A percentile compares a stretch with the other conserved stretches of the same genome.
These are phyloP conservation scores for Blastocystis sp. DNA, from an alignment of 352 stramenopile species.

Conservation along the genomic window DNA sequence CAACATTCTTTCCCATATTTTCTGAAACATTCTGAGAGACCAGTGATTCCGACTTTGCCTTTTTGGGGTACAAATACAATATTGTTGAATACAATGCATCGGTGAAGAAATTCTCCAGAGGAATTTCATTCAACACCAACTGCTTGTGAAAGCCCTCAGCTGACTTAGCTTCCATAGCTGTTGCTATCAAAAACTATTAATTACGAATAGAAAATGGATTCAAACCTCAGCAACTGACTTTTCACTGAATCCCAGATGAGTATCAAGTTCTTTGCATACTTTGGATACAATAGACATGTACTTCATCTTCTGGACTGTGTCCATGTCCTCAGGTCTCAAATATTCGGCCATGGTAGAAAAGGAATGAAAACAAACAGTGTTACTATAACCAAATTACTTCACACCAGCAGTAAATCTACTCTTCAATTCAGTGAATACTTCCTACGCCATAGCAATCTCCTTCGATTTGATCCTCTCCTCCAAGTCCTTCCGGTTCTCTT, in stretches of 20 bases:
- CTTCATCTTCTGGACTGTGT: constrained; percentile 68
- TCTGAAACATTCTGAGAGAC: no score
- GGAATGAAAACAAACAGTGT: not conserved
- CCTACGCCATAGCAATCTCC: constrained; percentile 30
- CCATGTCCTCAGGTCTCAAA: constrained; percentile 54
- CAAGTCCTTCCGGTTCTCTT: constrained; percentile 43
- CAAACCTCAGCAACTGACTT: constrained; percentile 63
- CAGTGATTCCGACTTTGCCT: no score
- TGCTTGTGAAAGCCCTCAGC: not conserved
- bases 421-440: not conserved
- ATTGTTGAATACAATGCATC: constrained; percentile 30
- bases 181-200: constrained; percentile 58
- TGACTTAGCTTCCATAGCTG: not conserved
- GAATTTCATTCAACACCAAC: not conserved
- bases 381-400: not conserved
- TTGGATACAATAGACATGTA: constrained; percentile 62
- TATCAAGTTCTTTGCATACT: constrained; percentile 67
- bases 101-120: not conserved
- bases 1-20: no score
- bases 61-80: constrained; percentile 52
- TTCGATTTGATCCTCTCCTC: constrained; percentile 66
- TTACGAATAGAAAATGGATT: not conserved
- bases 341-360: constrained; percentile 2
- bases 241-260: constrained; percentile 56
- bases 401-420: constrained; percentile 55